Evolutionary conservation across 2,329 filamentous ascomycete species (phyloP).

Genomic region (Zarea fungicola): DNA sequence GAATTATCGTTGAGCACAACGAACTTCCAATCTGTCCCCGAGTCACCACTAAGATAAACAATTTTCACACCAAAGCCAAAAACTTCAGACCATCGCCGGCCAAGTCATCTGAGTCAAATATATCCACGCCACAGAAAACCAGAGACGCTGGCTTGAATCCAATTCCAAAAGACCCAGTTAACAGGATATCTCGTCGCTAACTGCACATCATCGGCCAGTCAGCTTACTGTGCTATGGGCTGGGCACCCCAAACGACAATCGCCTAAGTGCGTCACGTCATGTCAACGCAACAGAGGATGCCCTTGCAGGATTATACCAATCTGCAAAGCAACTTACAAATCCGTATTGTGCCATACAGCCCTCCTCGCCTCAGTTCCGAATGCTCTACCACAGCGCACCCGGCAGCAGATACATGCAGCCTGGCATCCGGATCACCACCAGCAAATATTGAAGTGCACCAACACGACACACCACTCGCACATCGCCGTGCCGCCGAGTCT

Average conservation of each 20-base stretch:
- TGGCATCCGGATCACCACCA: neutral
- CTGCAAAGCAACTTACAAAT: constrained; percentile 25
- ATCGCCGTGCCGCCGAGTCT: neutral
- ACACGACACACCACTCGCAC: constrained; percentile 4
- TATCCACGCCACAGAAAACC: too few species aligned
- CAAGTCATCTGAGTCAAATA: too few species aligned
- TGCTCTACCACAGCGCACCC: constrained; percentile 16
- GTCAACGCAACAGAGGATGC: constrained; percentile 5
- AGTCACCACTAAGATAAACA: too few species aligned
- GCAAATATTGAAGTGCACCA: constrained; percentile 6
- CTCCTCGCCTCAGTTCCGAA: constrained; percentile 30
- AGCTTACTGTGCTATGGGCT: neutral
- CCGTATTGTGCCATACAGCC: constrained; percentile 35
- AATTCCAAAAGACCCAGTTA: too few species aligned
- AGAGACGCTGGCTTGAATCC: too few species aligned
- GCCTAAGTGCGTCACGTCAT: constrained; percentile 11
- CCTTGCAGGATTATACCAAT: constrained; percentile 6
- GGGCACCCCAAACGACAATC: neutral
- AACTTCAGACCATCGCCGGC: too few species aligned
- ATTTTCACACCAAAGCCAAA: too few species aligned
- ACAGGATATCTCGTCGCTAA: too few species aligned
- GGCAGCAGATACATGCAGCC: neutral
- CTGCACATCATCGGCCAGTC: too few species aligned
- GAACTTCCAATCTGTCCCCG: too few species aligned
- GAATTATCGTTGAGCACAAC: too few species aligned